Base-by-base conservation (phyloP, 164 flowering plant genomes). In the Sedum album region DNA sequence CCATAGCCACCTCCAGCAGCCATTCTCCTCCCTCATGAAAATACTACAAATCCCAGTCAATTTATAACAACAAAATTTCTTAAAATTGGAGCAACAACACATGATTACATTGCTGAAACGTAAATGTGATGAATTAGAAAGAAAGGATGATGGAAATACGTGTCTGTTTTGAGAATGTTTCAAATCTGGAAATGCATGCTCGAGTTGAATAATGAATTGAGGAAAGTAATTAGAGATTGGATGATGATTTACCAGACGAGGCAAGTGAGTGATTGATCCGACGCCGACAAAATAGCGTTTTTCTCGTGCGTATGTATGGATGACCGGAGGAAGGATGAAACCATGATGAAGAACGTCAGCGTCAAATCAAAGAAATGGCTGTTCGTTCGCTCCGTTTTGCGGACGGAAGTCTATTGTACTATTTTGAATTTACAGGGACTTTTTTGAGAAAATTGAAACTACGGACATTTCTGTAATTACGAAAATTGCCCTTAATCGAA, bases 1-100 rank as follows among this genome's bases (percentile, higher is more conserved):
- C 67, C 67, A 65, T 25, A 35, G 42, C 67, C 48, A 65, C 67
- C 35, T 13, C 67, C 30, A 36, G 46, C 67, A 7, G 67, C 67
- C 67, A 65, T 64, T 65, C 67, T 65, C 26, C 28, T 6, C 15
- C 25, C 15, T 41, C 67, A 21, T 21, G 25, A 23, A 65, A 35
- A 13, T 25, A 36, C 42, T 65, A 23, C 18, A 17, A 4, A 28
- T 18, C 9, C 44, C 14, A 35, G 35, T 65, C 46, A 57, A 57
- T 23, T 55, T 25, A 51, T 10, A 4, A 8, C 18, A 48, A 4
- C 10, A 0, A 57, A 28, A 11, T 11, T 57, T 4, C 33, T 26
- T 1, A 6, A 55, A 55, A 55, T 53, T 2, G 15, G 62, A 57
- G 20, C n/a, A 5, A n/a, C n/a, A n/a, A 53, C 10, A 5, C 10